These are phyloP conservation scores for Quercus tomentella DNA, from an alignment of 331 rosid species.

Conservation along the genomic window DNA sequence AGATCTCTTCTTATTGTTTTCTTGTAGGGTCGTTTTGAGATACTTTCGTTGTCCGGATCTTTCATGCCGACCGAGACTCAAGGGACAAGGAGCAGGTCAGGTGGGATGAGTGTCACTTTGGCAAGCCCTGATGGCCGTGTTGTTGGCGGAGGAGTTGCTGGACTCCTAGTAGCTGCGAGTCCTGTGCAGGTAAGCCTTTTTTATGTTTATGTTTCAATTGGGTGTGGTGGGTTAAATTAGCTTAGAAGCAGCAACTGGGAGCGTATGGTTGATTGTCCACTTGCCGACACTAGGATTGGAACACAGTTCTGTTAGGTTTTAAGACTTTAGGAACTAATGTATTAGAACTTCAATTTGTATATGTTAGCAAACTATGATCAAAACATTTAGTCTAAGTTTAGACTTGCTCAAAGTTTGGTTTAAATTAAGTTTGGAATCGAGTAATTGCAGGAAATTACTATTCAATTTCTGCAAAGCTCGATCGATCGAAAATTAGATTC, in stretches of 20 bases:
- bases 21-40: slow-evolving; percentile 76
- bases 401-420: too few relatives aligned
- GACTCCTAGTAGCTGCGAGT: slow-evolving; percentile 69
- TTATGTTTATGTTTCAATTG: background rate
- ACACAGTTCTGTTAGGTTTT: background rate
- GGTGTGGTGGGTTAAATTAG: background rate
- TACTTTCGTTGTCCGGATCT: slow-evolving; percentile 69
- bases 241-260: background rate
- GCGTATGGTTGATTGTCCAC: background rate
- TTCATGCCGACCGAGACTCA: slow-evolving; percentile 71
- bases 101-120: slow-evolving; percentile 71
- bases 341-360: too few relatives aligned
- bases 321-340: too few relatives aligned
- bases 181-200: slow-evolving; percentile 63
- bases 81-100: slow-evolving; percentile 65
- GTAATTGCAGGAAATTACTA: too few relatives aligned
- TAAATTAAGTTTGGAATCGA: too few relatives aligned
- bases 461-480: too few relatives aligned
- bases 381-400: too few relatives aligned
- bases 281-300: background rate
- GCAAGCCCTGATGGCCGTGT: slow-evolving; percentile 81
- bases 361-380: too few relatives aligned
- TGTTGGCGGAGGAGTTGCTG: slow-evolving; percentile 72
- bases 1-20: background rate
- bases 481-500: too few relatives aligned